Evolutionary conservation across 495 filamentous ascomycete species (phyloP).

Genomic region (Neurospora sp.): DNA sequence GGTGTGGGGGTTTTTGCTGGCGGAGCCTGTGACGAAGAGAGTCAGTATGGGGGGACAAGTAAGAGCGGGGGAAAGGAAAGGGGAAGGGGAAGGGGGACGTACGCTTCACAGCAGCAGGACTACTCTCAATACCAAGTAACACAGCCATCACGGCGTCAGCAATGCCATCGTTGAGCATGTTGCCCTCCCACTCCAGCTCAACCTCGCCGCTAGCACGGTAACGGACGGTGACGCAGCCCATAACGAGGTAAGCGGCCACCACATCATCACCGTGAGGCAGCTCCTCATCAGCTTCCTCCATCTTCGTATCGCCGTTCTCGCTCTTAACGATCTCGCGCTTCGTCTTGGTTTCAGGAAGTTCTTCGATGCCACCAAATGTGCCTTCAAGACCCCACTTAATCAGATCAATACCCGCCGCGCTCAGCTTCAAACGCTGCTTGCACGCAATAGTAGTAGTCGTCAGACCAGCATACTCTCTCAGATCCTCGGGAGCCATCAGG

Average conservation of each 20-base stretch:
- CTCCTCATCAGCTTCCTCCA: constrained; percentile 48
- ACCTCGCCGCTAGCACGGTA: constrained; percentile 64
- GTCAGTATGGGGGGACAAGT: too few relatives aligned
- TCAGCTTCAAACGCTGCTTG: constrained; percentile 76
- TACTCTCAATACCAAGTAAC: constrained; percentile 79
- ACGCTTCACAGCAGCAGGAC: constrained; percentile 91
- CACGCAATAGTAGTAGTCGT: constrained; percentile 89
- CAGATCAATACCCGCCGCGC: constrained; percentile 78
- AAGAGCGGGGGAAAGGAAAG: background rate
- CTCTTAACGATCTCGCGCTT: constrained; percentile 34
- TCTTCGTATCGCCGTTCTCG: constrained; percentile 42
- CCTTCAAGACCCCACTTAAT: constrained; percentile 91
- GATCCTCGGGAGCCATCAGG: constrained; percentile 90
- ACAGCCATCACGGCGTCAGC: constrained; percentile 92
- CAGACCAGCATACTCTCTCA: constrained; percentile 89
- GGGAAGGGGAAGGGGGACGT: constrained; percentile 20
- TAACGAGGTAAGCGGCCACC: constrained; percentile 61
- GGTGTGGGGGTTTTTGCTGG: constrained; percentile 47
- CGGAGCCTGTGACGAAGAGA: too few relatives aligned
- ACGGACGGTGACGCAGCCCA: constrained; percentile 78
- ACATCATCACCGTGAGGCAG: constrained; percentile 27
- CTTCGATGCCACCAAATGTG: constrained; percentile 80
- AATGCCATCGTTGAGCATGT: constrained; percentile 93
- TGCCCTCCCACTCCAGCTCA: constrained; percentile 93
- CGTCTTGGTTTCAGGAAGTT: constrained; percentile 40